Evolutionary conservation across 2,329 filamentous ascomycete genomes (phyloP).

Genomic region (Botryotinia globosa): DNA sequence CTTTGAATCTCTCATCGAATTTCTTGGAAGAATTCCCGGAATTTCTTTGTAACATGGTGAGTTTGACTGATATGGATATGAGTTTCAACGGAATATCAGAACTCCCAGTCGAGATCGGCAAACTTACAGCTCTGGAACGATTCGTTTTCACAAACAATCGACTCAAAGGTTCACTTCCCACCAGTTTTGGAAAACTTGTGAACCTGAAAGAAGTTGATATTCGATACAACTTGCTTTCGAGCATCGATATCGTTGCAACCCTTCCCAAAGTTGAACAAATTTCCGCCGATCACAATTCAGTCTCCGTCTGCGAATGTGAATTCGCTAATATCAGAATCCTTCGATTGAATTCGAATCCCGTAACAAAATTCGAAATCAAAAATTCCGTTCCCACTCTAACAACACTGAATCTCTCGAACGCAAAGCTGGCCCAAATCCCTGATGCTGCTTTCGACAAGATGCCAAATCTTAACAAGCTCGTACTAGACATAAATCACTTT

Average conservation of each 20-base stretch:
- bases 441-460: constrained; percentile 87
- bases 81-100: constrained; percentile 89
- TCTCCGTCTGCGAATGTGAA: constrained; percentile 85
- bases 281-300: constrained; percentile 86
- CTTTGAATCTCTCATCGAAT: constrained; percentile 90
- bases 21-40: constrained; percentile 80
- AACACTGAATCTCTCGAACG: constrained; percentile 83
- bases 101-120: constrained; percentile 75
- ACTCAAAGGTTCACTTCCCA: constrained; percentile 70
- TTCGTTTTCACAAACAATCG: constrained; percentile 96
- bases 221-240: constrained; percentile 86
- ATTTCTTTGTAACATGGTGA: constrained; percentile 78
- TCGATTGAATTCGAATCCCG: constrained; percentile 89
- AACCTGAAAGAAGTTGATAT: constrained; percentile 89
- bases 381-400: constrained; percentile 77
- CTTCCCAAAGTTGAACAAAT: constrained; percentile 85
- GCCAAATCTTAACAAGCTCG: constrained; percentile 79
- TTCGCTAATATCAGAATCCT: constrained; percentile 82
- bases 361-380: constrained; percentile 87
- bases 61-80: constrained; percentile 87
- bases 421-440: constrained; percentile 81
- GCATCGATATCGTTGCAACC: constrained; percentile 81
- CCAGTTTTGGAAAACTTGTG: constrained; percentile 67
- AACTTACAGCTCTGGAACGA: constrained; percentile 75
- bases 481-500: constrained; percentile 94